Base-by-base conservation (phyloP, 2,329 filamentous ascomycete genomes). In the Coniochaeta ligniaria region DNA sequence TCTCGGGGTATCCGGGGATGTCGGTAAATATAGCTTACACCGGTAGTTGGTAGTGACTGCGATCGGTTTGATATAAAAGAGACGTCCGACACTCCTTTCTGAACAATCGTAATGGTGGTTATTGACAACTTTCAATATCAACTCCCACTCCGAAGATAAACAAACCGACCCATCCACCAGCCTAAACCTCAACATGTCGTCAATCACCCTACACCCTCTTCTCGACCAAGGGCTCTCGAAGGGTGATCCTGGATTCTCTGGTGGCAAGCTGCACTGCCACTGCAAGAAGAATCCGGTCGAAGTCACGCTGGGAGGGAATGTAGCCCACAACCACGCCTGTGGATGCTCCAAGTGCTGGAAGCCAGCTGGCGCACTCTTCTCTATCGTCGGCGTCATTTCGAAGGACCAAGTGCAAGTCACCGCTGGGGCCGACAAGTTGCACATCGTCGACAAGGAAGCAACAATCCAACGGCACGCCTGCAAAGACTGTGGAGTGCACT, bases 321-420 rank as follows among this genome's bases (percentile, higher is more conserved):
- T 90, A 60, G 75, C 79, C 1, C 85, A 89, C 77, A 89, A 90
- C 77, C 87, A 90, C 74, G 85, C 84, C 60, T 89, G 87, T 73
- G 86, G 86, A 63, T 89, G 87, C 75, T 88, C 85, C 60, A 87
- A 89, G 72, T 89, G 87, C 80, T 90, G 85, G 85, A 90, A 89
- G 73, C 87, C 87, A 6, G 61, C 72, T 2, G 83, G 83, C 33
- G 78, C 85, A 0, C 80, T 89, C 63, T 89, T 90, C 78, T 83
- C 83, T 62, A 68, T 89, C 65, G 79, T 90, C 56, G 86, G 75
- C 61, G 86, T 89, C 59, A 73, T 89, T 2, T 81, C 87, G 6
- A 70, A 72, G 8, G 80, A 82, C 58, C 76, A 83, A 58, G 63
- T 89, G 56, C 67, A 69, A 22, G 82, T 89, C 20, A 83, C 83